Evolutionary conservation across 352 stramenopile genomes (phyloP).

Genomic region (Phytophthora palmivora): DNA sequence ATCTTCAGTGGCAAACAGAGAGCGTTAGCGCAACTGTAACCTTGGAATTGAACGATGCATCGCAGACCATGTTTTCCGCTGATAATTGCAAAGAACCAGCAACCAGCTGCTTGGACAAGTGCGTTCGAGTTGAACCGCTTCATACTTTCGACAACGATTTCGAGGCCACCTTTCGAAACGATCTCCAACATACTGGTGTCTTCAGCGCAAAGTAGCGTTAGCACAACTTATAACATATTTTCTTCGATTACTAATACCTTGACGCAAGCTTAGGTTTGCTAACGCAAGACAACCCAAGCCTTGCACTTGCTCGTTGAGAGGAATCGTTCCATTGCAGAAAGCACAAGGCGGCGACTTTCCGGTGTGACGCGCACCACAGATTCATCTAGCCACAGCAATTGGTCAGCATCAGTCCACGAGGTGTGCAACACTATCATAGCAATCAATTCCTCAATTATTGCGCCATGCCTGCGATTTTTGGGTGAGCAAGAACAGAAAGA

Average conservation of each 20-base stretch:
- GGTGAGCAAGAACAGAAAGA: conserved; percentile 63
- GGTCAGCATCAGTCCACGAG: not conserved
- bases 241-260: conserved; percentile 10
- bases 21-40: no score
- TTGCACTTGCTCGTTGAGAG: conserved; percentile 64
- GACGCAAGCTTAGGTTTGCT: conserved; percentile 62
- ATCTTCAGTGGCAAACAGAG: conserved; percentile 28
- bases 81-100: conserved; percentile 60
- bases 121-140: conserved; percentile 48
- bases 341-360: conserved; percentile 58
- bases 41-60: not conserved
- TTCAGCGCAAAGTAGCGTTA: conserved; percentile 11
- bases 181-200: conserved; percentile 67
- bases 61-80: conserved; percentile 46
- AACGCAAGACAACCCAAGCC: conserved; percentile 59
- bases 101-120: conserved; percentile 60
- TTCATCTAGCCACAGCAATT: conserved; percentile 32
- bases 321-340: conserved; percentile 65
- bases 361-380: conserved; percentile 56
- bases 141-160: conserved; percentile 59
- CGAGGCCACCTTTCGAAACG: conserved; percentile 58
- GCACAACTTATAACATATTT: no score
- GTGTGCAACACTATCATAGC: not conserved
- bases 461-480: conserved; percentile 50
- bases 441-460: not conserved